Evolutionary conservation across 2,329 filamentous ascomycete species (phyloP).

Genomic region (Beauveria brongniartii): DNA sequence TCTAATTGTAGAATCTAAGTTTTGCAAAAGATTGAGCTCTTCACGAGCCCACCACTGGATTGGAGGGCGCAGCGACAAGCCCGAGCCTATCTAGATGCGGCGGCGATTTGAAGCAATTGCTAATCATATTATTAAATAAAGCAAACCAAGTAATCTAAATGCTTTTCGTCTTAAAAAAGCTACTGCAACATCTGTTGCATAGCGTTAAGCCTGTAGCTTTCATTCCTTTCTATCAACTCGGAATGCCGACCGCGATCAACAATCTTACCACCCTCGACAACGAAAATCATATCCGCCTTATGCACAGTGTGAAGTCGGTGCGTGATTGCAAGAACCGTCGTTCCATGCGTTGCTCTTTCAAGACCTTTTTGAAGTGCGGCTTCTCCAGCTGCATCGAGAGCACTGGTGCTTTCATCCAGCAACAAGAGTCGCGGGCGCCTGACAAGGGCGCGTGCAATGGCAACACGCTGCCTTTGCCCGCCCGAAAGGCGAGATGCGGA

Average conservation of each 20-base stretch:
- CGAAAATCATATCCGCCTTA: slow-evolving; percentile 38
- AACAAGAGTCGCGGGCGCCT: slow-evolving; percentile 59
- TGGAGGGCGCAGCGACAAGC: too few species aligned
- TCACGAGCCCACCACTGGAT: too few species aligned
- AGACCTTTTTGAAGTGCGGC: slow-evolving; percentile 53
- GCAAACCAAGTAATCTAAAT: too few species aligned
- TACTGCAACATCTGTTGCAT: slow-evolving; percentile 20
- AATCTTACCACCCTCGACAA: slow-evolving; percentile 16
- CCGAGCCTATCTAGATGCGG: too few species aligned
- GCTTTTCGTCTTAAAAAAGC: neutral
- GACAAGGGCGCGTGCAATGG: slow-evolving; percentile 62
- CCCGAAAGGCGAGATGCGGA: slow-evolving; percentile 61
- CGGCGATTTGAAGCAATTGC: too few species aligned
- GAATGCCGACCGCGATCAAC: slow-evolving; percentile 17
- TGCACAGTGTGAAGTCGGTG: slow-evolving; percentile 40
- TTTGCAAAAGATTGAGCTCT: too few species aligned
- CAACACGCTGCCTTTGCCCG: slow-evolving; percentile 63
- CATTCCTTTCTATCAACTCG: slow-evolving; percentile 16
- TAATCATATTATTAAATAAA: neutral
- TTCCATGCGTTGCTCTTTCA: slow-evolving; percentile 38
- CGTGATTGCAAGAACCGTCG: slow-evolving; percentile 41
- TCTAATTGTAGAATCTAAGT: accelerated
- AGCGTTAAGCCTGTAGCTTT: slow-evolving; percentile 23
- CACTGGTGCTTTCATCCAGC: slow-evolving; percentile 68
- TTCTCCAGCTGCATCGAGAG: slow-evolving; percentile 58